Percentiles rank a stretch among this genome's conserved stretches.
These are phyloP conservation scores for Leccinum truebloodii DNA, from an alignment of 768 basidiomycete species.

Conservation along the genomic window DNA sequence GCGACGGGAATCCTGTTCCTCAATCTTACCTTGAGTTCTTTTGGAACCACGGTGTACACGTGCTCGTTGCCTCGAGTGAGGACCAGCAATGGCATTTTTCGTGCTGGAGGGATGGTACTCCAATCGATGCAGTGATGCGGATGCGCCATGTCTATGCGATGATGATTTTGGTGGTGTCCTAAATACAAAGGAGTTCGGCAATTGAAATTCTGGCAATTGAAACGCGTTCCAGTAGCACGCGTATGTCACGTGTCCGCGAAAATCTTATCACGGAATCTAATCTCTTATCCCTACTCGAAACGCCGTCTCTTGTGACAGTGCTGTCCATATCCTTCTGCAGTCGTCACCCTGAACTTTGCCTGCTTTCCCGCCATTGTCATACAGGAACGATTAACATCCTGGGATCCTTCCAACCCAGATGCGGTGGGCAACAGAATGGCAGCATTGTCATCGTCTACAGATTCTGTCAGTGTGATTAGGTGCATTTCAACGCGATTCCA, in stretches of 20 bases:
- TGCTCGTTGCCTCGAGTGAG: slow-evolving; percentile 16
- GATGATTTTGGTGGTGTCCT: background rate
- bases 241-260: slow-evolving; percentile 14
- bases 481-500: background rate
- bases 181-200: background rate
- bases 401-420: background rate
- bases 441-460: background rate
- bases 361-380: background rate
- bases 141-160: slow-evolving; percentile 20
- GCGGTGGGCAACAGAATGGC: background rate
- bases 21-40: slow-evolving; percentile 15
- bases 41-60: slow-evolving; percentile 23
- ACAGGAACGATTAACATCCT: background rate
- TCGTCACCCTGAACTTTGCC: slow-evolving; percentile 2
- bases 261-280: background rate
- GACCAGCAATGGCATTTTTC: slow-evolving; percentile 23
- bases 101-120: slow-evolving; percentile 17
- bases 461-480: background rate
- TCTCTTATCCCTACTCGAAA: background rate
- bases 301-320: background rate
- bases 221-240: slow-evolving; percentile 5
- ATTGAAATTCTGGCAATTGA: background rate
- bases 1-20: background rate
- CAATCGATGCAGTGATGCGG: slow-evolving; percentile 32
- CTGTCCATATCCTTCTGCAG: background rate